Evolutionary conservation across 495 filamentous ascomycete genomes (phyloP), one percentile per base, ranked within the genome.

Genomic region (Aspergillus bridgeri): DNA sequence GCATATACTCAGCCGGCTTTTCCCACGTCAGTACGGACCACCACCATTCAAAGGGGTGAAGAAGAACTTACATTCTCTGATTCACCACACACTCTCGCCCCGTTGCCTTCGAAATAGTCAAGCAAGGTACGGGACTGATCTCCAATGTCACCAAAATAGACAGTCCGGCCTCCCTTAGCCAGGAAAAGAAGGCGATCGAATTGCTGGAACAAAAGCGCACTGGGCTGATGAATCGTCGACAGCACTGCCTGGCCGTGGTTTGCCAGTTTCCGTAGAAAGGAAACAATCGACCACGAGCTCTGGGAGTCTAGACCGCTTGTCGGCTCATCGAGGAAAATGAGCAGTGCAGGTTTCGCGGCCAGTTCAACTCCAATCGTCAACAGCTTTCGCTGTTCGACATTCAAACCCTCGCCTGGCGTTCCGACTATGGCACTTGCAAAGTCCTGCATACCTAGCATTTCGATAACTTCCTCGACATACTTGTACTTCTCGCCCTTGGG

Each of bases 261-360:
- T 47, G 91, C 90, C 27, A 96, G 80, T 68, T 93, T 95, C 62
- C 90, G 83, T n/a, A 96, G 75, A 45, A 96, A 83, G 51, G 84
- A 75, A 51, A 89, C 80, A 60, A 96, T 94, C 19, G 89, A 84
- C 89, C 88, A 96, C 3, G 90, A 88, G 11, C 89, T 94, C 63
- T 94, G 90, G 55, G 83, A 86, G 70, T 96, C 91, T 13, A 96
- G 72, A 62, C 91, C 91, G 53, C 89, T 92, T 4, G 91, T 94
- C 17, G 92, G 92, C 62, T 97, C 92, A 65, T 97, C 92, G n/a
- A 97, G 83, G 74, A 96, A 97, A 6, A 96, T 84, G 0, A 96
- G 75, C n/a, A 97, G 79, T 20, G 86, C 86, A 29, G 92, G 92
- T 73, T 92, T 96, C 13, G 92, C 92, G 44, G 89, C 92, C 18